phyloP scores from a whole-genome alignment of 2,329 filamentous ascomycete genomes.

The Colletotrichum paranaense region DNA sequence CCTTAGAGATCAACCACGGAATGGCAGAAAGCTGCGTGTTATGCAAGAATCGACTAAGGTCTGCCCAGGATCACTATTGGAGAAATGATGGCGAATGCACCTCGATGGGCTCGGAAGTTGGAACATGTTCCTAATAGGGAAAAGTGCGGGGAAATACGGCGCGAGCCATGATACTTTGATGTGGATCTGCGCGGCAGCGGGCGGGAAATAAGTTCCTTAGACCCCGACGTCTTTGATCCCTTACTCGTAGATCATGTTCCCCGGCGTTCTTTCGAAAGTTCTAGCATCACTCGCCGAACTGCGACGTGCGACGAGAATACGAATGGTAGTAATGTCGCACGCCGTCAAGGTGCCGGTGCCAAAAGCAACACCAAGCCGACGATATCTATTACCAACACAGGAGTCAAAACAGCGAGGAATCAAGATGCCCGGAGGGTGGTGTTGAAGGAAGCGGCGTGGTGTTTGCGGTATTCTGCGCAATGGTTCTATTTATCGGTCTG shows the following conservation, averaged over 20 bases:
- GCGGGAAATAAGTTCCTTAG: not conserved
- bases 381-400: not conserved
- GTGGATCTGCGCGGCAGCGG: not conserved
- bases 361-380: not conserved
- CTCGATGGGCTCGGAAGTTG: not conserved
- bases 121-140: not conserved
- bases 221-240: not conserved
- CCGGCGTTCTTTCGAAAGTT: not conserved
- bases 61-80: not conserved
- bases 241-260: not conserved
- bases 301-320: not conserved
- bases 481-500: not conserved
- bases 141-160: not conserved
- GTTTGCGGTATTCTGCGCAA: not conserved
- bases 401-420: not conserved
- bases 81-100: not conserved
- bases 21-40: not conserved
- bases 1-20: not conserved
- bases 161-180: not conserved
- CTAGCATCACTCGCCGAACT: not conserved
- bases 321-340: not conserved
- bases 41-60: not conserved
- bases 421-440: not conserved
- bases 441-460: not conserved
- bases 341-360: not conserved